Conservation (phyloP, 495 filamentous ascomycete species). For the Cairneyella variabilis region DNA sequence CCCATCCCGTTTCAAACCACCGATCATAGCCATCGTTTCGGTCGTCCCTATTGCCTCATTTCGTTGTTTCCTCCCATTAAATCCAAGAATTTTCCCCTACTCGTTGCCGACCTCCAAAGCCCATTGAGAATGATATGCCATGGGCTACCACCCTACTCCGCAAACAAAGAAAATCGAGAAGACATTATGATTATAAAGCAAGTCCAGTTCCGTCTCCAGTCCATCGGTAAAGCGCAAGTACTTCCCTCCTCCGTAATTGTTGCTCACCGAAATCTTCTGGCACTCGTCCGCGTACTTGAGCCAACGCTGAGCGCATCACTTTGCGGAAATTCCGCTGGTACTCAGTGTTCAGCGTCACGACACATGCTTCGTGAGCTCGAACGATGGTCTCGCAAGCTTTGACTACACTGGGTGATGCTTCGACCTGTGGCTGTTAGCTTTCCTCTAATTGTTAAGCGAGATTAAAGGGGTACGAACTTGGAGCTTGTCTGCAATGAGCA, state of each 20-base stretch:
- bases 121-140: neutral
- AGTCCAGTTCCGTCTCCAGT: slow-evolving; percentile 68
- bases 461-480: slow-evolving; percentile 26
- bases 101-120: neutral
- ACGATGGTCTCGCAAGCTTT: slow-evolving; percentile 56
- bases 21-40: too few relatives aligned
- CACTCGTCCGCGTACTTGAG: slow-evolving; percentile 63
- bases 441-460: neutral
- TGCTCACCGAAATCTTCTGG: slow-evolving; percentile 69
- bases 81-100: too few relatives aligned
- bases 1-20: too few relatives aligned
- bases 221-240: slow-evolving; percentile 69
- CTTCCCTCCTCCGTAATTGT: slow-evolving; percentile 63
- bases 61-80: too few relatives aligned
- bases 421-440: slow-evolving; percentile 22
- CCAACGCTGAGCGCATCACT: slow-evolving; percentile 72
- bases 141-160: too few relatives aligned
- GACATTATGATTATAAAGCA: slow-evolving; percentile 43
- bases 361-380: slow-evolving; percentile 54
- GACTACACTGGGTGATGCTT: slow-evolving; percentile 47
- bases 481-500: slow-evolving; percentile 55
- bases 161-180: too few relatives aligned
- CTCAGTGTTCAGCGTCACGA: slow-evolving; percentile 56
- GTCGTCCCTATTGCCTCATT: too few relatives aligned
- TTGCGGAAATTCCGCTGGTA: slow-evolving; percentile 75